Conservation (phyloP, 805 yeast species). For the Lachancea lanzarotensis region DNA sequence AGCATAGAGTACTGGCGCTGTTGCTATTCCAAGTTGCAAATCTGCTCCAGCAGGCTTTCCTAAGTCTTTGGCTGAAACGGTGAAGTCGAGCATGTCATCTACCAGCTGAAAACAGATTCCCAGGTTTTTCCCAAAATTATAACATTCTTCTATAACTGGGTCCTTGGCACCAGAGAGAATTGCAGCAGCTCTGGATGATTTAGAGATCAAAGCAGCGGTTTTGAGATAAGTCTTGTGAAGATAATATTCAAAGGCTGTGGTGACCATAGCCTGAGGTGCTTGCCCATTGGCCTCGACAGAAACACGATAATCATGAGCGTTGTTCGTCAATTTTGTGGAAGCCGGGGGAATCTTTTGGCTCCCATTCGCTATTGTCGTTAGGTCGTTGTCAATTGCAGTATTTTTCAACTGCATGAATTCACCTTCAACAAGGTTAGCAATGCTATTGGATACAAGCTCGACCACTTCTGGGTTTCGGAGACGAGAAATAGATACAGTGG, state of each 20-base stretch:
- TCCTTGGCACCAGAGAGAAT: constrained; percentile 81
- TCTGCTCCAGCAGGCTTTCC: constrained; percentile 98
- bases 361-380: constrained; percentile 29
- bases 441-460: constrained; percentile 89
- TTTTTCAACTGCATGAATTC: constrained; percentile 98
- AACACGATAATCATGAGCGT: constrained; percentile 53
- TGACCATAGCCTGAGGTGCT: constrained; percentile 45
- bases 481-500: constrained; percentile 91
- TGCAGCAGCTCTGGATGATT: constrained; percentile 88
- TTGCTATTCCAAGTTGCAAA: constrained; percentile 86
- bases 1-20: constrained; percentile 93
- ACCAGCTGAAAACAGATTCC: constrained; percentile 95
- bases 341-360: constrained; percentile 41
- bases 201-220: constrained; percentile 91
- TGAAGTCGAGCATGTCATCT: constrained; percentile 93
- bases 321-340: constrained; percentile 57
- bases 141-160: constrained; percentile 72
- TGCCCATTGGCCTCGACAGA: constrained; percentile 7
- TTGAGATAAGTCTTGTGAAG: constrained; percentile 91
- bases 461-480: constrained; percentile 95
- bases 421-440: constrained; percentile 96
- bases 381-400: constrained; percentile 60
- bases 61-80: constrained; percentile 73
- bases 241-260: constrained; percentile 92
- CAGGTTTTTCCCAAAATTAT: constrained; percentile 84